Base-by-base conservation (phyloP, 2,329 filamentous ascomycete species). In the Tothia fuscella region DNA sequence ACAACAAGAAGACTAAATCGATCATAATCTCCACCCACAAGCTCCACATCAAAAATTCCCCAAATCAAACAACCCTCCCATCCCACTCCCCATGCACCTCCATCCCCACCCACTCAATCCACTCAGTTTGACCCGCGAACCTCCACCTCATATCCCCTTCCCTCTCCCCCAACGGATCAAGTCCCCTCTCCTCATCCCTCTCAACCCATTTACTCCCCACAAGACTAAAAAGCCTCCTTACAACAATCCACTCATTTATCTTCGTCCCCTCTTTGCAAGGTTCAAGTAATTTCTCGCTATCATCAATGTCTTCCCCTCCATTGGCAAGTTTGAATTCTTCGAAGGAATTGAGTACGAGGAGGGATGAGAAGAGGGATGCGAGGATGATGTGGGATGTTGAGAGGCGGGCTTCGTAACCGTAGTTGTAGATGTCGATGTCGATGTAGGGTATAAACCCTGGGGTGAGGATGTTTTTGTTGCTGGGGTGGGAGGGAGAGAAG, bases 331-430 rank as follows among this genome's bases (percentile, higher is more conserved):
- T 54, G 34, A 58, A 62, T 30, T 56, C 52, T 1, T 37, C 39
- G 0, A 52, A 46, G 34, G 49, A 47, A 16, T 50, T 41, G n/a
- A 60, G 38, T 4, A 44, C 53, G 16, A 61, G 45, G 24, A 59
- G 37, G 25, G 58, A 49, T 49, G 53, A 52, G 22, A 51, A 61
- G n/a, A 56, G 56, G 6, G 53, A 55, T 35, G 52, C 56, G 13
- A 62, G 33, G 6, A 60, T 54, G 12, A 62, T 45, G 6, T 57
- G 49, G 24, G 50, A 47, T 13, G 56, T 52, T 2, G 48, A 56
- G 45, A 62, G 52, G 9, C 46, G 47, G 35, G 58, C 52, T 2
- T 46, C 50, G 46, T 62, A 62, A 14, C 59, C 58, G 59, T 59
- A 42, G 35, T 49, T 41, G 13, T 29, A 20, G 14, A 41, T 13